Base-by-base conservation (phyloP, 208 protist species). In the Trypanosoma avium region DNA sequence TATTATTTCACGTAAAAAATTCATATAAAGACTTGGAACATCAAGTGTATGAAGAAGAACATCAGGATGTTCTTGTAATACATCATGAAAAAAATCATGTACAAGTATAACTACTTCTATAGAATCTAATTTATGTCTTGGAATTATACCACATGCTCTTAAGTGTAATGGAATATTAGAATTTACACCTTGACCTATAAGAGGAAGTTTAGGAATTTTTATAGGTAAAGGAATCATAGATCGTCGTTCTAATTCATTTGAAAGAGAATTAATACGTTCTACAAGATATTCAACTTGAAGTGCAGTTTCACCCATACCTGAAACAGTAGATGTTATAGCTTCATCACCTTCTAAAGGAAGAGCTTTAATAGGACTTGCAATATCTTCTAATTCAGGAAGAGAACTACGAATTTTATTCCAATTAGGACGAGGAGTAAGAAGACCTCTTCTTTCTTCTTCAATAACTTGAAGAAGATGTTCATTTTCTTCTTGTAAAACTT, bases 211-310 rank as follows among this genome's bases (percentile, higher is more conserved):
- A 1, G 57, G 45, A 40, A 27, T 3, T 38, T 43, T 19, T 15
- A 56, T 48, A 24, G 43, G 36, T 32, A 48, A 47, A 1, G 48
- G 43, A 10, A 64, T 47, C 47, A 73, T 54, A 4, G 63, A 21
- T 17, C 56, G 50, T 24, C 49, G 13, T 32, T 62, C 17, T 13
- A 91, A 49, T 27, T 77, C 49, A 27, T 32, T 40, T 22, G 73
- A 58, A 26, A 92, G 72, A n/a, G 58, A 55, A 9, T 57, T 22
- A 24, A 92, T 64, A 15, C 73, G 73, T 29, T 89, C 60, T n/a
- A 87, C 84, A 4, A 94, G 75, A 46, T 77, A 94, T 26, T 86
- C 84, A 13, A 94, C 84, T 62, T 88, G 88, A 29, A 88, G 53
- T 21, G 26, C 24, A 0, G 80, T 90, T 36, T 79, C 72, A 50